phyloP scores from a whole-genome alignment of 768 basidiomycete genomes.

The Pleurotus tuber-regium region DNA sequence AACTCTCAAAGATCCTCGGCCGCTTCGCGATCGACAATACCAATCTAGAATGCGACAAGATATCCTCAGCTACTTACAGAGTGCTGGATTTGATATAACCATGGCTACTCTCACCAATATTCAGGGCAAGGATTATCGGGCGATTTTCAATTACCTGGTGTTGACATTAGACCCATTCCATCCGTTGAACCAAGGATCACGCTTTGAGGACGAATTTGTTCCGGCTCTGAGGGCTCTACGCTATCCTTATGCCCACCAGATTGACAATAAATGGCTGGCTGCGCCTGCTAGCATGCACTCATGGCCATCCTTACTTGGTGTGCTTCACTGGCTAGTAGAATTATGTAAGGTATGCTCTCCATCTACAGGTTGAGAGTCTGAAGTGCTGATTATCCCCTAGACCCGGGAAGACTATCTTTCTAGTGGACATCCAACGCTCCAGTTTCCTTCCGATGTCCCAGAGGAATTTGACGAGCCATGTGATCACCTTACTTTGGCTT shows the following conservation, averaged over 20 bases:
- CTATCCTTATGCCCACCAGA: constrained; percentile 78
- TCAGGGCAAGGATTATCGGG: constrained; percentile 82
- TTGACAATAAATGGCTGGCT: constrained; percentile 85
- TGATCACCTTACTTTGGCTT: constrained; percentile 76
- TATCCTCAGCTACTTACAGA: constrained; percentile 68
- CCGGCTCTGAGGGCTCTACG: constrained; percentile 67
- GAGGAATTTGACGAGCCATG: constrained; percentile 74
- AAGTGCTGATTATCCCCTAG: constrained; percentile 10
- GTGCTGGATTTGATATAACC: constrained; percentile 63
- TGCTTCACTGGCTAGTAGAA: constrained; percentile 90
- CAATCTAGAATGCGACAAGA: constrained; percentile 76
- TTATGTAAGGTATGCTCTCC: constrained; percentile 64
- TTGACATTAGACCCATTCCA: constrained; percentile 67
- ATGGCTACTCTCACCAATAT: constrained; percentile 72
- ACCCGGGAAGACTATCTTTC: constrained; percentile 43
- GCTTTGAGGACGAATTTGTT: constrained; percentile 84
- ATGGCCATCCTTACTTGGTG: constrained; percentile 89
- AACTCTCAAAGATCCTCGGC: constrained; percentile 68
- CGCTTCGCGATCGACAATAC: constrained; percentile 72
- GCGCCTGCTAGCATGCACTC: constrained; percentile 87
- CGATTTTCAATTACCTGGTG: constrained; percentile 80
- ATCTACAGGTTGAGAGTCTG: background rate
- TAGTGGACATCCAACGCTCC: constrained; percentile 67
- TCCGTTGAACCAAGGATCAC: constrained; percentile 43
- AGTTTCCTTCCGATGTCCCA: constrained; percentile 56